Conservation (phyloP, 441 rosid genomes). For the Erysimum cheiri region DNA sequence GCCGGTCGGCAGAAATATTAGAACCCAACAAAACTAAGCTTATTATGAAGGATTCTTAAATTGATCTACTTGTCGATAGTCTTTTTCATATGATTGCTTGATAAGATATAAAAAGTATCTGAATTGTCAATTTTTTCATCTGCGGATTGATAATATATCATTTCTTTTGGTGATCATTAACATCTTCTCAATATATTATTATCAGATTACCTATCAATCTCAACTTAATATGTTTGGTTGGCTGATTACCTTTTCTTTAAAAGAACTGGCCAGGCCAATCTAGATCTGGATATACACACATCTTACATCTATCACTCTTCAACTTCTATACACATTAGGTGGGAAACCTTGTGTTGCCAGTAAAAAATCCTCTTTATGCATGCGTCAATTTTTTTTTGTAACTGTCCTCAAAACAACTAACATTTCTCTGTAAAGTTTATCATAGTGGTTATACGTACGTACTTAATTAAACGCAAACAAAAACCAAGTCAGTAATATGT, state of each 20-base stretch:
- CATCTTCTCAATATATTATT: conserved; percentile 1
- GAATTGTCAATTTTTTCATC: conserved; percentile 18
- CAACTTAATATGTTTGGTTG: conserved; percentile 27
- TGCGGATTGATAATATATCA: conserved; percentile 12
- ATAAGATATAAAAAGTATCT: conserved; percentile 5
- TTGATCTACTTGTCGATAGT: not conserved
- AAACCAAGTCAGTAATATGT: not conserved
- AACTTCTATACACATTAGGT: no score
- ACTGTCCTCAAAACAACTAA: not conserved
- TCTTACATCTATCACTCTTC: no score
- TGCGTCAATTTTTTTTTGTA: not conserved
- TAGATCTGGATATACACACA: not conserved
- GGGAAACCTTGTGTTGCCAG: no score
- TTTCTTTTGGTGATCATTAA: not conserved
- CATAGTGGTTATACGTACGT: not conserved
- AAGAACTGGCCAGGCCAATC: conserved; percentile 18
- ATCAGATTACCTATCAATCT: conserved; percentile 27
- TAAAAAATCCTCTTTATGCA: no score
- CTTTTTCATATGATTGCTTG: not conserved
- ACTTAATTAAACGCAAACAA: not conserved
- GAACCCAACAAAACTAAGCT: not conserved
- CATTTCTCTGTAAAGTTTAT: not conserved
- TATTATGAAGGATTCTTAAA: not conserved
- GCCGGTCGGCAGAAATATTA: conserved; percentile 20
- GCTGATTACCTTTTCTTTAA: conserved; percentile 16